Evolutionary conservation across 768 basidiomycete species (phyloP), one percentile per base, ranked within the genome.

Genomic region (Mycena olivaceomarginata): DNA sequence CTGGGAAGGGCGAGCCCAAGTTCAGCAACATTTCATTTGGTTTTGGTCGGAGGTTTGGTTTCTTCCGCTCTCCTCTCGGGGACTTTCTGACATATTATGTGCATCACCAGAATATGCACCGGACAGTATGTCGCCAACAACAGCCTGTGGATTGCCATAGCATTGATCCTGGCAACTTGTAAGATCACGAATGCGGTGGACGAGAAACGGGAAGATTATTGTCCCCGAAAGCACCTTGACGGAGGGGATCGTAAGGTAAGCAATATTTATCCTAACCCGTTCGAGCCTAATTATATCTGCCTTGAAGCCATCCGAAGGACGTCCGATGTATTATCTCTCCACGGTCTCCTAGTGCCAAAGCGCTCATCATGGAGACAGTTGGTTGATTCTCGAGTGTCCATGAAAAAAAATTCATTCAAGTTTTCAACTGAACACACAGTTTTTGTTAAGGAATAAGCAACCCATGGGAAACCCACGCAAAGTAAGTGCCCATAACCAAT

Each of bases 41-140:
- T 15, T 74, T 71, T 56, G 72, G 76, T 5, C 75, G 77, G 22
- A 74, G 77, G 73, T 77, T 25, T 39, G 46, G 2, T 11, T 67
- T 25, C 18, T 3, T 65, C 13, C 25, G 25, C 20, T 9, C 65
- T 25, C 22, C 18, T n/a, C 18, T 48, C 11, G 16, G 12, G 5
- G 20, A 56, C 53, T 7, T 66, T 31, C 43, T 31, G 65, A 66
- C n/a, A 40, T 10, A 39, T 62, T 25, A 22, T 56, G 53, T 12
- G 45, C 20, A 56, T 13, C 25, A 31, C 3, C 43, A 82, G 90
- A 41, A 87, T 89, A 7, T 92, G 91, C 77, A 90, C 90, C 0
- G 91, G 91, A 6, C 66, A 79, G 40, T 82, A 90, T 79, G 85
- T 92, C 40, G 88, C 88, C 71, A 88, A 90, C 67, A 85, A 85